These are phyloP conservation scores for Lepidium africanum DNA, from an alignment of 345 rosid genomes.

Conservation along the genomic window DNA sequence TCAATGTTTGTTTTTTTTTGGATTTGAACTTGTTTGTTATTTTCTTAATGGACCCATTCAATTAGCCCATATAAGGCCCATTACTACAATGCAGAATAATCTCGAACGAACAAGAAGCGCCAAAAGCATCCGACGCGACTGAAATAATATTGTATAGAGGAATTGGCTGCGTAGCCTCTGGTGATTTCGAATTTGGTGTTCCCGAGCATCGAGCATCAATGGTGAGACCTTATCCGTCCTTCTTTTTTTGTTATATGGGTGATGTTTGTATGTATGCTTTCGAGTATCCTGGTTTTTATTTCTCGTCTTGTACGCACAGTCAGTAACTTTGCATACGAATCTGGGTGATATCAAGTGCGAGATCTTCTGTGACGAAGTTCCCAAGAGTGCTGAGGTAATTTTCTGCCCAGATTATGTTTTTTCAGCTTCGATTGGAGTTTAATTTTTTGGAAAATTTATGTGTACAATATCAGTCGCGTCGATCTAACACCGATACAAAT, in stretches of 20 bases:
- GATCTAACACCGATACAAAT: neutral
- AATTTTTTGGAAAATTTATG: neutral
- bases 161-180: neutral
- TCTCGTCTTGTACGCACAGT: constrained; percentile 34
- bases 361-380: constrained; percentile 89
- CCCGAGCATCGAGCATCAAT: constrained; percentile 6
- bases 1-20: neutral
- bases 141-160: neutral
- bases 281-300: neutral
- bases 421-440: neutral
- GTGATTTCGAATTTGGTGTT: neutral
- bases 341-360: constrained; percentile 98
- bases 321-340: constrained; percentile 94
- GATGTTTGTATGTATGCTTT: neutral
- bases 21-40: neutral
- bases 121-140: neutral
- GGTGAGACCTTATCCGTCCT: constrained; percentile 7
- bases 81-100: neutral
- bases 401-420: neutral
- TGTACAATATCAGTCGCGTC: neutral
- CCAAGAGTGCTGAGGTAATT: constrained; percentile 83
- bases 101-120: constrained; percentile 3
- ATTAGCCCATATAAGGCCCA: constrained; percentile 9
- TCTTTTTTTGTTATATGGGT: neutral
- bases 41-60: neutral